Conservation (phyloP, 345 rosid genomes). For the Eucalyptus victrix region DNA sequence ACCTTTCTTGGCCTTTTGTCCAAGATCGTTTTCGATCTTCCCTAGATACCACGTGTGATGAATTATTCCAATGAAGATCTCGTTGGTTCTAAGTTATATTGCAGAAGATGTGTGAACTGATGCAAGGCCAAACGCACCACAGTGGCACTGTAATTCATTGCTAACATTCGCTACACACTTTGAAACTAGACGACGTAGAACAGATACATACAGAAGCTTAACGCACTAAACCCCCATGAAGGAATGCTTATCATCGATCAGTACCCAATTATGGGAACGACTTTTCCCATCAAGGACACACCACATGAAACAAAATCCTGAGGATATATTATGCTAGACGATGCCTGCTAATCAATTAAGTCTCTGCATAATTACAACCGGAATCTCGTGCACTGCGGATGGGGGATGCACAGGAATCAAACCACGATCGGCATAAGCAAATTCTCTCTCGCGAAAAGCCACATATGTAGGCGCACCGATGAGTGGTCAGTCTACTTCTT, state of each 20-base stretch:
- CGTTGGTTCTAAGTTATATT: not conserved
- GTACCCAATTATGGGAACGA: not conserved
- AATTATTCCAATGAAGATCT: not conserved
- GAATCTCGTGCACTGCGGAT: not conserved
- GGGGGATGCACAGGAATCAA: not conserved
- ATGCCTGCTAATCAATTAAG: not conserved
- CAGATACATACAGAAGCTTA: not conserved
- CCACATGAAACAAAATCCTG: not conserved
- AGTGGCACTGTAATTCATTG: not conserved
- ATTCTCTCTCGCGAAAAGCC: not conserved
- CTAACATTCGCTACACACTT: not conserved
- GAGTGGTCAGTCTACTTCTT: not conserved
- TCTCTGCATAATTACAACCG: not conserved
- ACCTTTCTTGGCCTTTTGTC: conserved; percentile 53
- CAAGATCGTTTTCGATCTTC: conserved; percentile 18
- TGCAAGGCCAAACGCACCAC: not conserved
- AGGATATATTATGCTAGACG: not conserved
- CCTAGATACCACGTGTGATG: not conserved
- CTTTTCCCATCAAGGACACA: not conserved
- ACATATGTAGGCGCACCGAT: not conserved
- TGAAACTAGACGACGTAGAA: not conserved
- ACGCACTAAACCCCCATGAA: not conserved
- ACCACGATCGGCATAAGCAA: not conserved
- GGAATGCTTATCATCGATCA: not conserved
- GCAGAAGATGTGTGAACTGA: not conserved